Evolutionary conservation across 2,329 filamentous ascomycete genomes (phyloP).

Genomic region (Talaromyces amestolkiae): DNA sequence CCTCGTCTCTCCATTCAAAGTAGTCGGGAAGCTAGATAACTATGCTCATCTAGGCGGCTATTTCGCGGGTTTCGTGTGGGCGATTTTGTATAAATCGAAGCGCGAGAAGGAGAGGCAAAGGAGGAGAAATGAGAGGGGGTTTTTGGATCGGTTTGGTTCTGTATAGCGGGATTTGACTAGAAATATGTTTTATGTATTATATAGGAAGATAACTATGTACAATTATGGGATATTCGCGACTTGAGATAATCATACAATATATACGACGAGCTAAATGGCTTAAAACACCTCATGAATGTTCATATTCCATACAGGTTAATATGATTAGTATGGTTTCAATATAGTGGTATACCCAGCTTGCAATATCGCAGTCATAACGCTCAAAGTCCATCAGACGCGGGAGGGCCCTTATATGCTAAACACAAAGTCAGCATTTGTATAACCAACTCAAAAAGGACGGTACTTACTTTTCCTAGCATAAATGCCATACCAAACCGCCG

Average conservation of each 20-base stretch:
- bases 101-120: slow-evolving; percentile 21
- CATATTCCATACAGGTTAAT: too few species aligned
- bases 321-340: too few species aligned
- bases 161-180: not conserved
- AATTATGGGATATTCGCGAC: not conserved
- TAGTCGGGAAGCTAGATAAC: slow-evolving; percentile 37
- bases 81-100: slow-evolving; percentile 25
- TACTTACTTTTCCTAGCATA: slow-evolving; percentile 53
- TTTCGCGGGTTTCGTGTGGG: slow-evolving; percentile 34
- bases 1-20: slow-evolving; percentile 30
- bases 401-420: slow-evolving; percentile 37
- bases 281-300: too few species aligned
- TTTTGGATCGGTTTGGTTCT: slow-evolving; percentile 19
- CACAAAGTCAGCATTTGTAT: slow-evolving; percentile 3
- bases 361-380: not conserved
- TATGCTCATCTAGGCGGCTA: slow-evolving; percentile 46
- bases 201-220: not conserved
- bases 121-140: slow-evolving; percentile 19
- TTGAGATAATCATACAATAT: not conserved
- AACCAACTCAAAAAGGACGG: not conserved
- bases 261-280: too few species aligned
- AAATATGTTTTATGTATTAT: not conserved
- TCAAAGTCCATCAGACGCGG: slow-evolving; percentile 31
- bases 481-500: slow-evolving; percentile 51
- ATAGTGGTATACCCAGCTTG: not conserved